Percentiles rank a stretch among this genome's conserved stretches.
phyloP scores from a whole-genome alignment of 2,329 filamentous ascomycete species.

The Hypoxylon sp. region DNA sequence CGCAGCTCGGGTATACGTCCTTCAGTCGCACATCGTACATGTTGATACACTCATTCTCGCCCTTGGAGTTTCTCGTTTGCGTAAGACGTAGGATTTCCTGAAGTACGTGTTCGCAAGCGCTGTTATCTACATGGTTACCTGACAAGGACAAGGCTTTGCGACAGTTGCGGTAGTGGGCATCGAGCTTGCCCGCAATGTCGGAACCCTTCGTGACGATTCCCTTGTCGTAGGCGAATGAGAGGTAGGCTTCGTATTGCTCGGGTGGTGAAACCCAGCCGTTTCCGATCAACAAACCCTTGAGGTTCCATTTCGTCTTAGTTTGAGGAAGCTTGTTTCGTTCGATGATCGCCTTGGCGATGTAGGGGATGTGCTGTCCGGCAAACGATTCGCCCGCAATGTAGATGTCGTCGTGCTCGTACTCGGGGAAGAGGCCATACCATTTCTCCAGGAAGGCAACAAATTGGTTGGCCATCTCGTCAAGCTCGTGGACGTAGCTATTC shows the following conservation, averaged over 20 bases:
- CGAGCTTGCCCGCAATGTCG: constrained; percentile 69
- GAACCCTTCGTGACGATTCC: constrained; percentile 75
- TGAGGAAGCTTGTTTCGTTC: constrained; percentile 77
- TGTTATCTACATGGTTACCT: constrained; percentile 70
- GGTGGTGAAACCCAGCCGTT: constrained; percentile 96
- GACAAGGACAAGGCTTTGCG: constrained; percentile 63
- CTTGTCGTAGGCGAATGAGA: constrained; percentile 81
- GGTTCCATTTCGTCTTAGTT: constrained; percentile 70
- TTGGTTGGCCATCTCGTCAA: constrained; percentile 88
- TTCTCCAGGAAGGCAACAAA: constrained; percentile 91
- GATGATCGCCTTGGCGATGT: constrained; percentile 91
- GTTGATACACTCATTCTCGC: constrained; percentile 75
- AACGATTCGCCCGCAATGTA: constrained; percentile 97
- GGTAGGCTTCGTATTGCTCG: constrained; percentile 89
- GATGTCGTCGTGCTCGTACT: constrained; percentile 89
- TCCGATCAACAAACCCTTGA: constrained; percentile 89
- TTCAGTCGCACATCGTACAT: constrained; percentile 96
- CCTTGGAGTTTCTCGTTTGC: constrained; percentile 57
- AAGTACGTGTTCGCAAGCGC: constrained; percentile 79
- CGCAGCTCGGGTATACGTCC: constrained; percentile 83
- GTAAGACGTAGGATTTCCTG: constrained; percentile 75
- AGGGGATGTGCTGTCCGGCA: constrained; percentile 95
- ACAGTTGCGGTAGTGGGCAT: constrained; percentile 75
- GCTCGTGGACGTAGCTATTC: constrained; percentile 83
- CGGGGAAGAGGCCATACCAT: constrained; percentile 89